Conservation (phyloP, 495 filamentous ascomycete species). For the Chaetomidium leptoderma region DNA sequence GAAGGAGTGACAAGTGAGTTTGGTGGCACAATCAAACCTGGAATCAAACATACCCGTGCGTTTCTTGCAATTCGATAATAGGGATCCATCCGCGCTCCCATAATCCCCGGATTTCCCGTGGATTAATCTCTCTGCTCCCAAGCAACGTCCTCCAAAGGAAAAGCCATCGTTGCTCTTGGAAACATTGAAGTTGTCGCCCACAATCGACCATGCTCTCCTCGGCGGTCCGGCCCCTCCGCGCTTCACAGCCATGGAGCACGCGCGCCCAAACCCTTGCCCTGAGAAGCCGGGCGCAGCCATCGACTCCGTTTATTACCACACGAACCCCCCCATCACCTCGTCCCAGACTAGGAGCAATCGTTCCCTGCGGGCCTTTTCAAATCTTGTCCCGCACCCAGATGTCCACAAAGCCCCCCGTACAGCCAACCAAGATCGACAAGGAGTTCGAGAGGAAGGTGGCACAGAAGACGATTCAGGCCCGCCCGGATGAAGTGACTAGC, state of each 20-base stretch:
- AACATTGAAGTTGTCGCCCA: background rate
- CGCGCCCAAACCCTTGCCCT: background rate
- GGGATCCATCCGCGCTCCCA: too few species aligned
- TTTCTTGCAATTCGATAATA: too few species aligned
- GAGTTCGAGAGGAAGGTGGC: constrained; percentile 49
- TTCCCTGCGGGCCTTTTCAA: background rate
- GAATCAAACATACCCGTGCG: too few species aligned
- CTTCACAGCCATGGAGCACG: background rate
- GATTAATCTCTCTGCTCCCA: too few species aligned
- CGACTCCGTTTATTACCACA: background rate
- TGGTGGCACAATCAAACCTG: too few species aligned
- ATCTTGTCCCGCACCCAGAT: constrained; percentile 11
- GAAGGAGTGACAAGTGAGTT: too few species aligned
- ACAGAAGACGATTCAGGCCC: constrained; percentile 48
- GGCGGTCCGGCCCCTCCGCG: background rate
- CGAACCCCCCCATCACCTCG: background rate
- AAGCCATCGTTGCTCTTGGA: background rate
- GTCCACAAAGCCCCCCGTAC: constrained; percentile 28
- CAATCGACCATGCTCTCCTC: background rate
- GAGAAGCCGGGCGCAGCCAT: background rate
- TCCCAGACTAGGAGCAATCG: background rate
- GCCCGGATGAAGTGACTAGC: constrained; percentile 56
- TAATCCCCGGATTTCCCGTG: too few species aligned
- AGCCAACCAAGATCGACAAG: constrained; percentile 40
- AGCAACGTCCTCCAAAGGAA: too few species aligned